Evolutionary conservation across 768 basidiomycete genomes (phyloP), one percentile per base, ranked within the genome.

Genomic region (Zangia roseola): DNA sequence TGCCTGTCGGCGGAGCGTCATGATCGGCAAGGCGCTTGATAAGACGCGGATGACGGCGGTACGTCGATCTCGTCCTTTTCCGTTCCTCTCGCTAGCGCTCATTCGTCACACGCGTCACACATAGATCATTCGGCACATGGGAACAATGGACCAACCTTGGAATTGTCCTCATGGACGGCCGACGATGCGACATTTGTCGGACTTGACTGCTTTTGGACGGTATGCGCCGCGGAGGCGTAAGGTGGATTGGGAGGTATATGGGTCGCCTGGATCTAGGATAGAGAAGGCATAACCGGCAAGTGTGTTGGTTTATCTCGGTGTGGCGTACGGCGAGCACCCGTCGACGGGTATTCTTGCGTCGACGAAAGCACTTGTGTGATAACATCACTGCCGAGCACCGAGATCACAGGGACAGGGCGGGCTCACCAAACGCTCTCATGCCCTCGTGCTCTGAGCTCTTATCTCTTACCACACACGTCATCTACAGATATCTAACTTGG

Each of bases 1-100:
- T 30, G 97, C 97, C 0, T 99, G 97, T 69, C 68, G 95, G 54
- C 94, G 90, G 72, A 97, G 94, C 67, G 85, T 97, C 35, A 99
- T 98, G 97, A 77, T 97, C 37, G 94, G 97, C 4, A 90, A 82
- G 72, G 76, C 93, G 10, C 74, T 98, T 52, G 92, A 78, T 31
- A 74, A 69, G 50, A 67, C 72, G 14, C 91, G 90, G 61, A 98
- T 99, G 95, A 79, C 74, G 17, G 61, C 74, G 51, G 87, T 91
- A 58, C 64, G 80, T 71, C 20, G 5, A 23, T 19, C 5, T 23
- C 16, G 17, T 17, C 5, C 23, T 39, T 16, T 31, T 5, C 24
- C 16, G 5, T 49, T 33, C 14, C 20, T 17, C 5, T 40, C 9
- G 10, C 20, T n/a, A 1, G 5, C 25, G 20, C 16, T 34, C 24